These are phyloP conservation scores for Chytriomyces sp. DNA, from an alignment of 192 early-diverging fungal species.

Conservation along the genomic window DNA sequence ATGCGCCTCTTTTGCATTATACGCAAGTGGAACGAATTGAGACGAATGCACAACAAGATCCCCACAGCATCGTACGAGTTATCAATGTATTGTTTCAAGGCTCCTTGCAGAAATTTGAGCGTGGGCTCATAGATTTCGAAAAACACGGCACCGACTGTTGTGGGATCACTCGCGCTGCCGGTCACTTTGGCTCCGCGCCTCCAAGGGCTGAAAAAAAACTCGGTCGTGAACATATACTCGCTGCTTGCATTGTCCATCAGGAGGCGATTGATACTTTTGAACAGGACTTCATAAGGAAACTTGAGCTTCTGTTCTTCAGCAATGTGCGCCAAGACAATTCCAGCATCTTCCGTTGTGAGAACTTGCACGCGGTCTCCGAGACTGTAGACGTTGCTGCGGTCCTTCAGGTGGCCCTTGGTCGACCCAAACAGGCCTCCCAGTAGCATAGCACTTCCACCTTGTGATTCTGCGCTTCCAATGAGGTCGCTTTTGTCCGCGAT, in stretches of 20 bases:
- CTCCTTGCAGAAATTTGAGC: conserved; percentile 64
- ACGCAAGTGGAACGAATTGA: conserved; percentile 78
- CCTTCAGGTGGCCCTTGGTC: conserved; percentile 66
- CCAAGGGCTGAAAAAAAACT: conserved; percentile 83
- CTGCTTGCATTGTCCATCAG: conserved; percentile 93
- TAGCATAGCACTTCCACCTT: conserved; percentile 1
- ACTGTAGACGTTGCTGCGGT: conserved; percentile 84
- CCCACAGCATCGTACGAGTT: conserved; percentile 85
- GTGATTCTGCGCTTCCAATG: conserved; percentile 80
- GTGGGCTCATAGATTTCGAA: conserved; percentile 88
- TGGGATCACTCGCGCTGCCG: conserved; percentile 18
- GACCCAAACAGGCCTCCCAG: conserved; percentile 52
- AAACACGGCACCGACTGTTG: conserved; percentile 59
- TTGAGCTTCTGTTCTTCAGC: conserved; percentile 74
- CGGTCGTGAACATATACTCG: conserved; percentile 89
- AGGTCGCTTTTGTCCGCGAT: conserved; percentile 84
- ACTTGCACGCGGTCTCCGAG: conserved; percentile 82
- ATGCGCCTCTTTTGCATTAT: conserved; percentile 81
- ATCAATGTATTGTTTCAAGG: conserved; percentile 75
- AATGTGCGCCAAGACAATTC: conserved; percentile 79
- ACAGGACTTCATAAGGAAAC: conserved; percentile 88
- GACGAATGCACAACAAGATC: conserved; percentile 84
- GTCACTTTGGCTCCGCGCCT: conserved; percentile 33
- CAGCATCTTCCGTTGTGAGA: conserved; percentile 73
- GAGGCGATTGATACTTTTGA: conserved; percentile 88